Conservation (phyloP, 208 protist genomes). For the Naegleria lovaniensis region DNA sequence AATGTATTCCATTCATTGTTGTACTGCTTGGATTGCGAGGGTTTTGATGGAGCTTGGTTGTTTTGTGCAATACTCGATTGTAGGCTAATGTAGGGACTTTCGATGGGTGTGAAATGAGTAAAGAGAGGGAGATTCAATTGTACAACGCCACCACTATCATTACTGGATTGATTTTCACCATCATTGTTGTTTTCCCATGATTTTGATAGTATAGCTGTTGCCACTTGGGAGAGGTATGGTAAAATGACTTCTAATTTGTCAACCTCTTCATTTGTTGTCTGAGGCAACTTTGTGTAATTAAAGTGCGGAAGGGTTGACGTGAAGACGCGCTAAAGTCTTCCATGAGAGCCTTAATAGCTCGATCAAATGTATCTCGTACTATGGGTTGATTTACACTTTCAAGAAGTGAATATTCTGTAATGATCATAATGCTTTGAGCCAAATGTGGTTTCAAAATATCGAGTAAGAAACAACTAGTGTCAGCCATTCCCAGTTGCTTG, state of each 20-base stretch:
- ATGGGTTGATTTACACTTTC: not conserved
- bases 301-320: not conserved
- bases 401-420: not conserved
- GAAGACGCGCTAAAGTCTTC: not conserved
- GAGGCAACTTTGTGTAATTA: not conserved
- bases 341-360: not conserved
- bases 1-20: conserved; percentile 7
- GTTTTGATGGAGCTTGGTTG: not conserved
- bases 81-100: not conserved
- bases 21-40: not conserved
- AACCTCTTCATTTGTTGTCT: not conserved
- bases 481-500: not conserved
- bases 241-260: not conserved
- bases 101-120: not conserved
- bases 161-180: not conserved
- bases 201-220: not conserved
- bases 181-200: not conserved
- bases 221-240: not conserved
- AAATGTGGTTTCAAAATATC: conserved; percentile 11
- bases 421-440: not conserved
- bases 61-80: not conserved
- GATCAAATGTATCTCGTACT: not conserved
- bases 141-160: not conserved
- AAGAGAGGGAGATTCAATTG: not conserved
- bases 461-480: conserved; percentile 3